A percentile compares a stretch with the other conserved stretches of the same genome.
These are phyloP conservation scores for Paracamarosporium sp. DNA, from an alignment of 2,329 filamentous ascomycete species.

Conservation along the genomic window DNA sequence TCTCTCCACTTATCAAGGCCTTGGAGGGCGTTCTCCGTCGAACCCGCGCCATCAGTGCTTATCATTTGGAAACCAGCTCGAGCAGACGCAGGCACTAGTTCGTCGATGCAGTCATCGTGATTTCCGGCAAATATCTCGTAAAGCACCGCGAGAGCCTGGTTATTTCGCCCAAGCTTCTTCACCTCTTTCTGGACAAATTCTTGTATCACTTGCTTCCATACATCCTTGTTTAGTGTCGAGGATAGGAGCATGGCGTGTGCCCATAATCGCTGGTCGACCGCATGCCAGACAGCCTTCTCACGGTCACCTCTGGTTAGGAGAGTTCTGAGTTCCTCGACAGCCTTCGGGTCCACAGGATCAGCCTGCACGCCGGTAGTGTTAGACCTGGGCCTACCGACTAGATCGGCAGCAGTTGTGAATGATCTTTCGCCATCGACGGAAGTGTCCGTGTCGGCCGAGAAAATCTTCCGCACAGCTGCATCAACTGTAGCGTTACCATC, in stretches of 20 bases:
- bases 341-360: slow-evolving; percentile 73
- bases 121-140: slow-evolving; percentile 96
- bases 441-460: slow-evolving; percentile 65
- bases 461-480: slow-evolving; percentile 74
- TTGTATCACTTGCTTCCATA: slow-evolving; percentile 92
- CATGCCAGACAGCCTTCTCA: slow-evolving; percentile 91
- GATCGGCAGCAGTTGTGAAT: slow-evolving; percentile 44
- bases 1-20: slow-evolving; percentile 95
- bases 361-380: slow-evolving; percentile 46
- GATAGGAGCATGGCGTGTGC: slow-evolving; percentile 94
- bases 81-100: slow-evolving; percentile 91
- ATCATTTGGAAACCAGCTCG: slow-evolving; percentile 91
- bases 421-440: slow-evolving; percentile 28
- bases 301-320: slow-evolving; percentile 80
- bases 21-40: slow-evolving; percentile 75
- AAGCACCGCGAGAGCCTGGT: slow-evolving; percentile 86
- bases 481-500: slow-evolving; percentile 76
- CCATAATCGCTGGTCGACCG: slow-evolving; percentile 93
- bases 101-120: slow-evolving; percentile 91
- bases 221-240: slow-evolving; percentile 72
- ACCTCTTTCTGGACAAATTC: slow-evolving; percentile 97
- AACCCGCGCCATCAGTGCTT: slow-evolving; percentile 66
- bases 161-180: slow-evolving; percentile 78
- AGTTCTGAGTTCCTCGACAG: slow-evolving; percentile 74
- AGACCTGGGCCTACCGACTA: slow-evolving; percentile 42